These are phyloP conservation scores for Zasmidium cellare DNA, from an alignment of 2,329 filamentous ascomycete genomes.

Conservation along the genomic window DNA sequence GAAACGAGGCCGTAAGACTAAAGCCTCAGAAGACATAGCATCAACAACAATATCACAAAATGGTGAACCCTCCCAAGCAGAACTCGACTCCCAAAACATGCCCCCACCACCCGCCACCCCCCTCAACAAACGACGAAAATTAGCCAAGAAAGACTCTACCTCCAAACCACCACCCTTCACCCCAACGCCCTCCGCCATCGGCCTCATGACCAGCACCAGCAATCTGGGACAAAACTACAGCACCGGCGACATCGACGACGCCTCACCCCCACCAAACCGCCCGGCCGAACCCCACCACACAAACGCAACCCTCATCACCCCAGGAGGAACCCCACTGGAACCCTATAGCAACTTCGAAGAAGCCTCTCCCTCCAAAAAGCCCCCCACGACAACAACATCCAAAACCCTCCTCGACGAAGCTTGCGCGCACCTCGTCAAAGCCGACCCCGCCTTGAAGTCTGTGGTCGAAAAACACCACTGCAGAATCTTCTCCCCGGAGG, in stretches of 20 bases:
- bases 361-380: constrained; percentile 35
- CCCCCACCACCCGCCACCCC: constrained; percentile 34
- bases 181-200: constrained; percentile 52
- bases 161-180: constrained; percentile 41
- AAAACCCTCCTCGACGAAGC: constrained; percentile 69
- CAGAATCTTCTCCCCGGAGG: constrained; percentile 75
- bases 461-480: constrained; percentile 76
- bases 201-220: constrained; percentile 44
- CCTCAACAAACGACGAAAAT: constrained; percentile 30
- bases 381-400: constrained; percentile 49
- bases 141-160: constrained; percentile 17
- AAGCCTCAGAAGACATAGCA: constrained; percentile 19
- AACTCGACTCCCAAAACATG: constrained; percentile 20
- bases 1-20: constrained; percentile 27
- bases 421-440: constrained; percentile 68
- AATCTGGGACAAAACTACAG: constrained; percentile 35
- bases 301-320: constrained; percentile 71
- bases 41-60: constrained; percentile 12
- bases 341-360: constrained; percentile 43
- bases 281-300: constrained; percentile 65
- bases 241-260: constrained; percentile 42
- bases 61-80: constrained; percentile 10
- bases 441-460: constrained; percentile 70
- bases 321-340: constrained; percentile 65
- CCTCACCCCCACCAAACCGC: constrained; percentile 40